A percentile compares a stretch with the other conserved stretches of the same genome.
Evolutionary conservation across 177 flowering plant genomes (phyloP).

Genomic region (Telopea speciosissima): DNA sequence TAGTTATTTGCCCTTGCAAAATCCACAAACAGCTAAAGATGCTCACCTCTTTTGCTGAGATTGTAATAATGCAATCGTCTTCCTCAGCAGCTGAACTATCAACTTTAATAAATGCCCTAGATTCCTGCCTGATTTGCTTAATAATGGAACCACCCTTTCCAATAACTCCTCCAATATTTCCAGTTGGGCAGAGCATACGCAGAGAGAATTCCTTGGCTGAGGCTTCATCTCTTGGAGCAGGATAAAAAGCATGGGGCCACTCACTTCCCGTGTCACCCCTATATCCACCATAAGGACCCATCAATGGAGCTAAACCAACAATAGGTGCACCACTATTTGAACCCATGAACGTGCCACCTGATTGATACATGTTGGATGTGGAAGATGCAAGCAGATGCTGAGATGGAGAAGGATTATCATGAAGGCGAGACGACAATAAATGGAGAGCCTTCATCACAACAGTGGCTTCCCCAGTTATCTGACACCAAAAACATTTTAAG

Average conservation of each 20-base stretch:
- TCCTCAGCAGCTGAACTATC: constrained; percentile 79
- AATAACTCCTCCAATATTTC: constrained; percentile 86
- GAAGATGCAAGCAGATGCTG: constrained; percentile 76
- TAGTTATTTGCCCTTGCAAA: background rate
- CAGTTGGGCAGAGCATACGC: constrained; percentile 80
- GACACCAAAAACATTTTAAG: constrained; percentile 10
- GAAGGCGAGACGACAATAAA: constrained; percentile 74
- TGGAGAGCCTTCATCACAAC: constrained; percentile 74
- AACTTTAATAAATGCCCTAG: constrained; percentile 80
- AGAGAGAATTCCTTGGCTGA: constrained; percentile 82
- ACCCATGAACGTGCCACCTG: constrained; percentile 58
- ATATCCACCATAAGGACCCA: constrained; percentile 79
- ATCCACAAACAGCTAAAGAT: background rate
- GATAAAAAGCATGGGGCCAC: constrained; percentile 62
- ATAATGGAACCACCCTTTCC: constrained; percentile 91
- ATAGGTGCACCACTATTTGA: constrained; percentile 57
- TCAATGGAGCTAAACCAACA: constrained; percentile 72
- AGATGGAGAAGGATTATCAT: constrained; percentile 83
- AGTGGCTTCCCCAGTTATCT: constrained; percentile 75
- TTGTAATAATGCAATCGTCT: constrained; percentile 77
- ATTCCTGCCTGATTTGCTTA: constrained; percentile 92
- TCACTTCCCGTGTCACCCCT: constrained; percentile 60
- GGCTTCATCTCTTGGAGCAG: constrained; percentile 63
- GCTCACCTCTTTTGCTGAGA: constrained; percentile 83
- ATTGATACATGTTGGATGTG: constrained; percentile 36